These are phyloP conservation scores for Saturnispora halmiae DNA, from an alignment of 805 yeast species.

Conservation along the genomic window DNA sequence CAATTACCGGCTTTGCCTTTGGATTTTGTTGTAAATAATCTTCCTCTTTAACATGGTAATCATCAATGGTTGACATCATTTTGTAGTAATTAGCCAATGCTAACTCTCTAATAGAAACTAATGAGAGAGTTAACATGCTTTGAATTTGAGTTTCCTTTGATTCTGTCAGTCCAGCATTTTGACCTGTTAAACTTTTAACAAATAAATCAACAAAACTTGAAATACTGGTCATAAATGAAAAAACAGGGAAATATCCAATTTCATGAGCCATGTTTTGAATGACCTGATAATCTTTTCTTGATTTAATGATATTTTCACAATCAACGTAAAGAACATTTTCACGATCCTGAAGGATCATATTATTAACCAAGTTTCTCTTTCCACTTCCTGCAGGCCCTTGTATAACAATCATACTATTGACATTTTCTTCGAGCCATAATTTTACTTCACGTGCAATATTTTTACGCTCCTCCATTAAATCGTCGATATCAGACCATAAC, in stretches of 20 bases:
- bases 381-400: slow-evolving; percentile 97
- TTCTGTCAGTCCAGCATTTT: slow-evolving; percentile 83
- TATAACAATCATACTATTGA: slow-evolving; percentile 81
- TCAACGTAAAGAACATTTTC: slow-evolving; percentile 60
- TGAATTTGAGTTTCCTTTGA: slow-evolving; percentile 72
- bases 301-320: slow-evolving; percentile 65
- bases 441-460: slow-evolving; percentile 60
- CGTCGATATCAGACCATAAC: slow-evolving; percentile 19
- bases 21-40: slow-evolving; percentile 81
- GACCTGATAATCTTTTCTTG: slow-evolving; percentile 65
- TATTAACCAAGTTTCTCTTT: slow-evolving; percentile 67
- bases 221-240: slow-evolving; percentile 82
- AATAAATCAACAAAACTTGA: slow-evolving; percentile 75
- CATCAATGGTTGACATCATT: slow-evolving; percentile 20
- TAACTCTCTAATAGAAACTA: slow-evolving; percentile 65
- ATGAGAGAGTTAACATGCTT: slow-evolving; percentile 64
- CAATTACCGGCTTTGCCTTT: slow-evolving; percentile 75
- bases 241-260: slow-evolving; percentile 87
- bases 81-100: slow-evolving; percentile 37
- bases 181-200: slow-evolving; percentile 87
- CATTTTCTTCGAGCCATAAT: slow-evolving; percentile 79
- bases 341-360: slow-evolving; percentile 53
- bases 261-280: slow-evolving; percentile 61
- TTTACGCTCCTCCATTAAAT: slow-evolving; percentile 59
- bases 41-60: slow-evolving; percentile 47